phyloP scores from a whole-genome alignment of 495 filamentous ascomycete species.

The Penicillium pulvis region DNA sequence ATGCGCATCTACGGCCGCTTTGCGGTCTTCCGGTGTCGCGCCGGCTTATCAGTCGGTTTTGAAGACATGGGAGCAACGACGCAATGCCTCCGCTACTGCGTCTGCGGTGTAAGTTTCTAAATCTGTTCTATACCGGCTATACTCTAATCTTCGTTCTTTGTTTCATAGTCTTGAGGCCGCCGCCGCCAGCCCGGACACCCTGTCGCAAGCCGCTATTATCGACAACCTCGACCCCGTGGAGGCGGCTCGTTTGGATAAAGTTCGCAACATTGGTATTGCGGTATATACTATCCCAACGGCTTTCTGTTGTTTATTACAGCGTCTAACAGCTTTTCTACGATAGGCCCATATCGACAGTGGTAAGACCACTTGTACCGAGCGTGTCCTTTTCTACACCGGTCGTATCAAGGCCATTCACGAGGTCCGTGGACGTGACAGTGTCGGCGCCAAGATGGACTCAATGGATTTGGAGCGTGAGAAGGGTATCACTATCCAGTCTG shows the following conservation, averaged over 20 bases:
- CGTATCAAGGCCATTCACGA: constrained; percentile 97
- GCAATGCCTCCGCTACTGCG: constrained; percentile 45
- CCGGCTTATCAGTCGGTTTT: constrained; percentile 44
- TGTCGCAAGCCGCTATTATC: constrained; percentile 70
- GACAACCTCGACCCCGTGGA: constrained; percentile 75
- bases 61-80: constrained; percentile 40
- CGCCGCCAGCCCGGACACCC: constrained; percentile 55
- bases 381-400: constrained; percentile 98
- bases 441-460: constrained; percentile 99
- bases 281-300: constrained; percentile 47
- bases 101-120: constrained; percentile 41
- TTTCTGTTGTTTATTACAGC: neutral
- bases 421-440: constrained; percentile 90
- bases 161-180: constrained; percentile 60
- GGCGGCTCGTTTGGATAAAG: constrained; percentile 68
- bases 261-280: constrained; percentile 98
- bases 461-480: constrained; percentile 99
- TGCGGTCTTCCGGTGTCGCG: constrained; percentile 43
- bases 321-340: constrained; percentile 17
- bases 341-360: constrained; percentile 99
- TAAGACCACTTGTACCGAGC: constrained; percentile 96
- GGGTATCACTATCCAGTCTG: constrained; percentile 98
- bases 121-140: neutral
- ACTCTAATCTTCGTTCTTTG: constrained; percentile 9
- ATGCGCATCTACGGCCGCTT: constrained; percentile 45